Conservation (phyloP, 306 rosid genomes). For the Malus orientalis region DNA sequence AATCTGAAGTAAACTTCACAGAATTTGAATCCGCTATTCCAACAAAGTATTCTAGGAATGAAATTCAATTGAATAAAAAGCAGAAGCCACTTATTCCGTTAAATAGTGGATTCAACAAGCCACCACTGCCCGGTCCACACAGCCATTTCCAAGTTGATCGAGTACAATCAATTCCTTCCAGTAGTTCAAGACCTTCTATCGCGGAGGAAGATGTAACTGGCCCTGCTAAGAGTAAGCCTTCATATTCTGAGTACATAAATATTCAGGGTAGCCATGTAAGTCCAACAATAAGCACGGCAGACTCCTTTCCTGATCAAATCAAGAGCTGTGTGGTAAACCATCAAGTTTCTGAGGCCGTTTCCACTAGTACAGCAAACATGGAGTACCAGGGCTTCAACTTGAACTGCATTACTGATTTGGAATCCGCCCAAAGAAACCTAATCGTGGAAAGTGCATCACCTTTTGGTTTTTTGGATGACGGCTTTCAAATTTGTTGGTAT, state of each 20-base stretch:
- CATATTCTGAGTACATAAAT: conserved; percentile 37
- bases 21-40: conserved; percentile 40
- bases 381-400: conserved; percentile 43
- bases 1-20: conserved; percentile 45
- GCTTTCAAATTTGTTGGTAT: conserved; percentile 41
- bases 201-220: conserved; percentile 30
- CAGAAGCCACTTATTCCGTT: conserved; percentile 35
- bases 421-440: conserved; percentile 39
- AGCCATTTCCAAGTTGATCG: conserved; percentile 35
- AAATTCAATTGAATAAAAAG: conserved; percentile 37
- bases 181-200: conserved; percentile 35
- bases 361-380: conserved; percentile 32
- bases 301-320: conserved; percentile 40
- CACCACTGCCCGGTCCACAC: conserved; percentile 37
- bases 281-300: conserved; percentile 31
- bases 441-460: conserved; percentile 38
- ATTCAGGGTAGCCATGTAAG: conserved; percentile 26
- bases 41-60: conserved; percentile 40
- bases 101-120: conserved; percentile 42
- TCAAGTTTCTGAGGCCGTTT: conserved; percentile 40
- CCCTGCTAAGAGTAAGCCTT: conserved; percentile 37
- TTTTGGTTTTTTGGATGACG: conserved; percentile 49
- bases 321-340: conserved; percentile 31
- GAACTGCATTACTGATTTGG: conserved; percentile 43
- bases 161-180: conserved; percentile 42